phyloP scores from a whole-genome alignment of 495 filamentous ascomycete genomes.

The Aspergillus egyptiacus region DNA sequence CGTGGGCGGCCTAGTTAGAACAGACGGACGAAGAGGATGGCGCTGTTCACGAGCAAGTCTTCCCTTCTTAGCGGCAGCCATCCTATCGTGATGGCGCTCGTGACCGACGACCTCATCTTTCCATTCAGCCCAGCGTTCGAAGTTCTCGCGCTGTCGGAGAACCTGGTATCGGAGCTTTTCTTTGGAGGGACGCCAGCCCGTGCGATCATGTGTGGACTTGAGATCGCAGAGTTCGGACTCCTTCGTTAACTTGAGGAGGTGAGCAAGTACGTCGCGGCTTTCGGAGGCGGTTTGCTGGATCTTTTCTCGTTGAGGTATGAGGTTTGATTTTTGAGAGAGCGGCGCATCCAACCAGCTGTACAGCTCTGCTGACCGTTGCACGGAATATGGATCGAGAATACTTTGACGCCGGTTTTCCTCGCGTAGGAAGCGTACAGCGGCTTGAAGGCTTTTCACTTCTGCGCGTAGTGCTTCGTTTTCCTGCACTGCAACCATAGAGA shows the following conservation, averaged over 20 bases:
- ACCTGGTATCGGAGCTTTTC: constrained; percentile 53
- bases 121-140: constrained; percentile 57
- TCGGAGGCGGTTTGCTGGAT: constrained; percentile 57
- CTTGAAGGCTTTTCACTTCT: constrained; percentile 64
- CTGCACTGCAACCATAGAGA: constrained; percentile 53
- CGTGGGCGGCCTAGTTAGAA: constrained; percentile 28
- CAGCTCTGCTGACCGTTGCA: constrained; percentile 48
- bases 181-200: constrained; percentile 55
- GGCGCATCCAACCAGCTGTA: constrained; percentile 61
- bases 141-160: constrained; percentile 55
- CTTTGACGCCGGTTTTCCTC: constrained; percentile 68
- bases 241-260: constrained; percentile 63
- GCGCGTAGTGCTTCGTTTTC: constrained; percentile 68
- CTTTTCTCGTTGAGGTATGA: constrained; percentile 48
- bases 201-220: constrained; percentile 44
- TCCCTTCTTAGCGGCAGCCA: constrained; percentile 33
- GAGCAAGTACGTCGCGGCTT: constrained; percentile 61
- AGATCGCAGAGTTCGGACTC: constrained; percentile 54
- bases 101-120: constrained; percentile 47
- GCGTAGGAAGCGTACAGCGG: constrained; percentile 70
- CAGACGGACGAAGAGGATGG: constrained; percentile 29
- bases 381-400: constrained; percentile 52
- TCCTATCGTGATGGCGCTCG: constrained; percentile 40
- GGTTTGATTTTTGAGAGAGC: constrained; percentile 39
- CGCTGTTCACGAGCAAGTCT: constrained; percentile 28